Percentiles rank a stretch among this genome's conserved stretches.
Conservation (phyloP, 2,329 filamentous ascomycete genomes). For the Leptographium wingfieldii region DNA sequence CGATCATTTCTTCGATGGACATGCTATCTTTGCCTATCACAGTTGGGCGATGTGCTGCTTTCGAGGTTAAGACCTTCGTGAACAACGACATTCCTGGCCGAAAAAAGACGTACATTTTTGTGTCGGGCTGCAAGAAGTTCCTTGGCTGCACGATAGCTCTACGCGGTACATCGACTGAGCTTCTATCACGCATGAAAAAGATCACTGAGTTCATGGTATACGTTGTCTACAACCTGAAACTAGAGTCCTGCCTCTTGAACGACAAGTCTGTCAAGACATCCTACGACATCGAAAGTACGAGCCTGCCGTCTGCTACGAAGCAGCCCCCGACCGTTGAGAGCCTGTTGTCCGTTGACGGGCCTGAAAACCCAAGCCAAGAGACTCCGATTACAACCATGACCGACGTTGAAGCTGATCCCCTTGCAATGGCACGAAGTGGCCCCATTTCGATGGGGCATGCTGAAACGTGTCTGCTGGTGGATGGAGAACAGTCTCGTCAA, state of each 20-base stretch:
- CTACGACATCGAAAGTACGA: conserved; percentile 35
- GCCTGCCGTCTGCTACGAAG: conserved; percentile 23
- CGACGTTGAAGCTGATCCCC: background rate
- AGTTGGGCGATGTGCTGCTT: conserved; percentile 70
- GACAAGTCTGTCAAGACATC: conserved; percentile 86
- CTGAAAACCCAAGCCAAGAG: background rate
- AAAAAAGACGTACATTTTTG: conserved; percentile 91
- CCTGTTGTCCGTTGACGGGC: background rate
- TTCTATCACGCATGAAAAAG: conserved; percentile 69
- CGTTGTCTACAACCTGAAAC: conserved; percentile 92
- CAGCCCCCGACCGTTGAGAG: conserved; percentile 15
- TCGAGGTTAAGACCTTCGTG: conserved; percentile 93
- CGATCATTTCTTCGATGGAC: conserved; percentile 88
- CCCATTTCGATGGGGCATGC: background rate
- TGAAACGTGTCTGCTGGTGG: background rate
- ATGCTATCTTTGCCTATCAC: conserved; percentile 70
- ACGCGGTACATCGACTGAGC: conserved; percentile 61
- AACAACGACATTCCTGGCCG: conserved; percentile 58
- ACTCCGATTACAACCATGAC: background rate
- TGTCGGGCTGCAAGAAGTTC: conserved; percentile 80
- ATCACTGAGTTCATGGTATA: conserved; percentile 99
- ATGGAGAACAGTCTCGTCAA: background rate
- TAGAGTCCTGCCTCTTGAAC: conserved; percentile 87
- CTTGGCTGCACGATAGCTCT: conserved; percentile 91
- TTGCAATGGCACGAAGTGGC: background rate